Conservation (phyloP, 2,329 filamentous ascomycete species). For the Aspergillus sp. region DNA sequence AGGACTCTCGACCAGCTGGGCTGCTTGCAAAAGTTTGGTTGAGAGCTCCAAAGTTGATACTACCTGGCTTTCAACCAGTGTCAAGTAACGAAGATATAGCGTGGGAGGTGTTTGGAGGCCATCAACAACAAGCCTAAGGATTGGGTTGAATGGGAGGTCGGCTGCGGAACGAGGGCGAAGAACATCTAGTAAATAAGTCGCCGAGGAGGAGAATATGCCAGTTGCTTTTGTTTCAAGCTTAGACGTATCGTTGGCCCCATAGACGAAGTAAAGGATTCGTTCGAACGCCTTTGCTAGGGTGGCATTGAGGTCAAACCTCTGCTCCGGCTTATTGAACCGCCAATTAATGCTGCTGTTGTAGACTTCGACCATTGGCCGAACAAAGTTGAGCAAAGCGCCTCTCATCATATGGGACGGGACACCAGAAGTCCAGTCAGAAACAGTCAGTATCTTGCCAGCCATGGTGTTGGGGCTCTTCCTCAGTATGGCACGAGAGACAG, state of each 20-base stretch:
- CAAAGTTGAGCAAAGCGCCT: constrained; percentile 69
- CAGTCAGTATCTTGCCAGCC: constrained; percentile 29
- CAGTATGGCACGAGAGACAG: constrained; percentile 56
- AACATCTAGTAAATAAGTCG: constrained; percentile 71
- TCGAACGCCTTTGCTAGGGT: constrained; percentile 69
- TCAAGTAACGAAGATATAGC: constrained; percentile 56
- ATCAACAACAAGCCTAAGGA: constrained; percentile 68
- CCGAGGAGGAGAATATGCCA: constrained; percentile 67
- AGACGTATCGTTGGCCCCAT: constrained; percentile 67
- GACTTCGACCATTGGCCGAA: constrained; percentile 74
- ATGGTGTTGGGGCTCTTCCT: constrained; percentile 37
- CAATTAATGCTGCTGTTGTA: constrained; percentile 84
- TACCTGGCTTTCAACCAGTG: constrained; percentile 63
- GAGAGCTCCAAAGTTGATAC: constrained; percentile 65
- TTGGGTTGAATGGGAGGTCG: constrained; percentile 72
- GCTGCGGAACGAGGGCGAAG: constrained; percentile 71
- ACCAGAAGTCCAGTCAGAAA: constrained; percentile 60
- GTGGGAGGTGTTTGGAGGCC: constrained; percentile 63
- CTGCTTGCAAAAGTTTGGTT: constrained; percentile 68
- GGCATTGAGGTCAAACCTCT: constrained; percentile 67
- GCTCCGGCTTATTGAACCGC: constrained; percentile 70
- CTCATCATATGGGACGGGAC: constrained; percentile 76
- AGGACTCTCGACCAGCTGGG: constrained; percentile 62
- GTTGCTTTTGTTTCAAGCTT: constrained; percentile 54
- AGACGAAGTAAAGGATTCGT: constrained; percentile 69